phyloP scores from a whole-genome alignment of 371 early-diverging fungal species.

The Zopfochytrium polystomum region DNA sequence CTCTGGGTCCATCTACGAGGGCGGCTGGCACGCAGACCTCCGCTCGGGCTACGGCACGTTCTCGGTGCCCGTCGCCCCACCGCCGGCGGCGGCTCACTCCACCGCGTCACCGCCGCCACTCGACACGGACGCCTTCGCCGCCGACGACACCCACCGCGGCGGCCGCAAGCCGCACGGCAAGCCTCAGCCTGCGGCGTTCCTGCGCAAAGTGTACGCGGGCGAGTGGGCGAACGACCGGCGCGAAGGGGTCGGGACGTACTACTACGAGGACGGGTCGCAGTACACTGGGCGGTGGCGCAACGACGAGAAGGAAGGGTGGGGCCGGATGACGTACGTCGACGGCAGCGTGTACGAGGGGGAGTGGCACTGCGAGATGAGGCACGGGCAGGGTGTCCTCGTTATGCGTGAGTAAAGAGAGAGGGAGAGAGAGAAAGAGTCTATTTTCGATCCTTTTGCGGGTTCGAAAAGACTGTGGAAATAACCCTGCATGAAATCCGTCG shows the following conservation, averaged over 20 bases:
- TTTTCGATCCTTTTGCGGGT: too few species aligned
- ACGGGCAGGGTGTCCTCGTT: conserved; percentile 53
- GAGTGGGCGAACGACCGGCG: conserved; percentile 47
- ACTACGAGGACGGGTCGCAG: conserved; percentile 45
- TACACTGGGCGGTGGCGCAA: conserved; percentile 53
- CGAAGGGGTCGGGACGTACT: conserved; percentile 52
- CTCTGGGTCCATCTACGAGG: conserved; percentile 47
- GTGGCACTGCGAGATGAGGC: conserved; percentile 51
- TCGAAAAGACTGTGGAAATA: too few species aligned
- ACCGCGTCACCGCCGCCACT: background rate
- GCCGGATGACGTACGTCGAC: conserved; percentile 47
- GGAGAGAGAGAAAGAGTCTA: background rate
- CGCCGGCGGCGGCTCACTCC: conserved; percentile 1
- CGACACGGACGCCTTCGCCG: background rate
- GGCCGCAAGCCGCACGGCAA: background rate
- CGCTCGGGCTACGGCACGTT: conserved; percentile 53
- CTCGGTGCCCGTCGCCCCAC: conserved; percentile 34
- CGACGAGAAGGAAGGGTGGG: conserved; percentile 54
- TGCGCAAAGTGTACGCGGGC: conserved; percentile 55
- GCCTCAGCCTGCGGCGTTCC: conserved; percentile 8
- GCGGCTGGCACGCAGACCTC: conserved; percentile 46
- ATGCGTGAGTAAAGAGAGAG: conserved; percentile 29
- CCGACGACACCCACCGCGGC: background rate
- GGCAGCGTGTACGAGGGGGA: conserved; percentile 56
- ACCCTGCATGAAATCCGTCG: too few species aligned